Base-by-base conservation (phyloP, 129 eudicot genomes). In the Chrysanthemum makinoi region DNA sequence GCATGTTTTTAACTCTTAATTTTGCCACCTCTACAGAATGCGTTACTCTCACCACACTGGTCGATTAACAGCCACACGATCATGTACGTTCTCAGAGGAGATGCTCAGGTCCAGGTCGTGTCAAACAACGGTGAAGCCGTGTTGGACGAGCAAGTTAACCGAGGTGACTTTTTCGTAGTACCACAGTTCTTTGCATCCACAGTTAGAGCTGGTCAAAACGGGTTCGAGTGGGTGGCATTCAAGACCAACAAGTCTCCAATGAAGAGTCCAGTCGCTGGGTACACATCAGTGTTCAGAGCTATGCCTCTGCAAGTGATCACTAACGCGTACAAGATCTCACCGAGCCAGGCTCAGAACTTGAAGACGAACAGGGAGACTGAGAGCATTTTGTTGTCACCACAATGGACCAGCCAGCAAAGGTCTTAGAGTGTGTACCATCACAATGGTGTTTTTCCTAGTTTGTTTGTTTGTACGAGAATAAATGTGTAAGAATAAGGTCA, bases 221-320 rank as follows among this genome's bases (percentile, higher is more conserved):
- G 95, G 15, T 83, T 83, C 56, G 95, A 90, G 59, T 87, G 87
- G 84, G 86, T 87, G 68, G 74, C 86, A 7, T 83, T 90, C 75
- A 90, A 87, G 84, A 90, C 97, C 0, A 83, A 78, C 58, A 79
- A 83, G 66, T 69, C 79, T 62, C 95, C 91, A 1, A 83, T 83
- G 95, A 70, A 75, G 72, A 87, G 86, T 66, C 79, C 84, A 0
- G 22, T 85, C 4, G 91, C 88, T 0, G 97, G 95, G 24, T 85
- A 87, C 84, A 85, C 95, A 2, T 91, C 97, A 1, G 95, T 87
- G 3, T 65, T 90, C 55, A 78, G 90, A 73, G 89, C 95, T 5
- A 74, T 85, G 89, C 95, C 97, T 0, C 76, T 83, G 9, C 81
- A 80, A 3, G 95, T 91, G 26, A 73, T 90, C 33, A 69, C 82